Evolutionary conservation across 2,329 filamentous ascomycete species (phyloP), one percentile per base, ranked within the genome.

Genomic region (Graphiopsis chlorocephala): DNA sequence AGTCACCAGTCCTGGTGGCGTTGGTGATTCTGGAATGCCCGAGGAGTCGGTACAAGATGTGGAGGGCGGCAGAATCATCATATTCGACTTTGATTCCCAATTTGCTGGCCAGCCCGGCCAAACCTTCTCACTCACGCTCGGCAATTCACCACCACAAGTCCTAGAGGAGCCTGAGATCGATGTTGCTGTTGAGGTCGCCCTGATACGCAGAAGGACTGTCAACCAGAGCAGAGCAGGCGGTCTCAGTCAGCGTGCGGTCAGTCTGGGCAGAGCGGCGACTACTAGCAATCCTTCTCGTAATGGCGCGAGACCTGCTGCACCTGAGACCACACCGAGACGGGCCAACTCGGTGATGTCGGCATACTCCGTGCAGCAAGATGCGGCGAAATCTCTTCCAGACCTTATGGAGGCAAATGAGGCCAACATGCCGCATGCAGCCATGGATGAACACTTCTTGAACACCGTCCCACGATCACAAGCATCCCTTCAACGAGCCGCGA

Each of bases 401-500:
- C 66, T 76, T n/a, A 64, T 71, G 53, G 75, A 77, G 64, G 66
- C 63, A 35, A 69, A 59, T 26, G 75, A 75, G 56, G 60, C 67
- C 10, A 65, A 63, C 4, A 72, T 73, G 7, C 65, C 65, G 6
- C 42, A 42, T 31, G 64, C 67, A 26, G 70, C 69, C 8, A 65
- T 74, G 12, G 76, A 78, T 33, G 74, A 76, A 66, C 76, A 75
- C 1, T 78, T 75, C 45, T 70, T 71, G 17, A 74, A 73, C 35
- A 72, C 69, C 14, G 74, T 73, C 28, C 76, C 76, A 17, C 65
- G 76, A 31, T 76, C 74, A 31, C 72, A 72, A 7, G 71, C 68
- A 2, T 73, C 73, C 7, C 58, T 78, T 12, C 72, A 76, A 47
- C 68, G 75, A n/a, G 74, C 75, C 25, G 74, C 76, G 20, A 90